Evolutionary conservation across 2,329 filamentous ascomycete genomes (phyloP), one percentile per base, ranked within the genome.

Genomic region (Aspergillus sp.): DNA sequence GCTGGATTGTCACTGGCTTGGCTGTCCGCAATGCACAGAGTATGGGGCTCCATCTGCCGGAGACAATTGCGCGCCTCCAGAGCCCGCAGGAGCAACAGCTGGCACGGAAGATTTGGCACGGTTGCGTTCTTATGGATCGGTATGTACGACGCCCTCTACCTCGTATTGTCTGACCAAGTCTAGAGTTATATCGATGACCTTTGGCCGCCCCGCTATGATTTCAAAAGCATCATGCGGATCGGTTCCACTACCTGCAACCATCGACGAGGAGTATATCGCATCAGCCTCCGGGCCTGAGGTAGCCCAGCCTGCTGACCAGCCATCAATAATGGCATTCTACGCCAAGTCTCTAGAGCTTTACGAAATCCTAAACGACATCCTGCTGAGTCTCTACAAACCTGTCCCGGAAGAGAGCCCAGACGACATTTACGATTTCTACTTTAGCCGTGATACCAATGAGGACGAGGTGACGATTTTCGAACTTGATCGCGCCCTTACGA

Each of bases 1-100:
- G 78, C 1, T 82, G 80, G 80, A 80, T 82, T 66, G 73, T 79
- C 4, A 76, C 79, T 0, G 79, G 79, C 0, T 68, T 77, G 4
- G 79, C 79, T 0, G 74, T 81, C 15, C 71, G 79, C 1, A 80
- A 76, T 15, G 80, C 80, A 0, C 78, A 82, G 50, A 77, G 78
- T 0, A 56, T 82, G 3, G 80, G 79, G 0, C 64, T 82, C 27
- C 78, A 82, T 50, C 64, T 80, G 3, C 70, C 74, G 0, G 74
- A 79, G 40, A 77, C 76, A 1, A 69, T 68, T 53, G 62, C 64
- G 19, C 60, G 61, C 15, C 56, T 70, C 11, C 50, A 54, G 4
- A 68, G 59, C 21, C 64, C 65, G 3, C 65, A 66, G 40, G 68
- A 72, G 11, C 65, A 68, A 33, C 69, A 73, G 49, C 47, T 72